Conservation (phyloP, 345 rosid species). For the Moricandia arvensis region DNA sequence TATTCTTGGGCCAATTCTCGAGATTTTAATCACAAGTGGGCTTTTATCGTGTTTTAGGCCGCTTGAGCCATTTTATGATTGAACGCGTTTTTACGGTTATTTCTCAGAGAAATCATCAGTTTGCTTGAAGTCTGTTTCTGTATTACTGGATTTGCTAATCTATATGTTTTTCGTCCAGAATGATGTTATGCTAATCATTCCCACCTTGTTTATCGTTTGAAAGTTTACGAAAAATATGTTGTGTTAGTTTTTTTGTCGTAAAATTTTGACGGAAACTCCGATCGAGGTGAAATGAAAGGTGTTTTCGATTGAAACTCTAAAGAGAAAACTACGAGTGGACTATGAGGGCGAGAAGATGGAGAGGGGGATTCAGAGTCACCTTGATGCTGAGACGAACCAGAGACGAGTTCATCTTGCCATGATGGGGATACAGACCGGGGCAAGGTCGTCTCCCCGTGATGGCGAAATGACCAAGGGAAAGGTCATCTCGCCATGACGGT, state of each 20-base stretch:
- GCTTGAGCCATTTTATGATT: background rate
- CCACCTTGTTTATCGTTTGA: background rate
- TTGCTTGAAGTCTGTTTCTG: background rate
- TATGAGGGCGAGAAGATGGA: background rate
- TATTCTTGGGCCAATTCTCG: background rate
- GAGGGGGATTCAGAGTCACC: background rate
- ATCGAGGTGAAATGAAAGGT: background rate
- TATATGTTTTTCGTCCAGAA: background rate
- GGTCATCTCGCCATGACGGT: too few relatives aligned
- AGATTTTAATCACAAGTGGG: background rate
- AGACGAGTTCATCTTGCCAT: background rate
- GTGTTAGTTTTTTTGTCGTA: background rate
- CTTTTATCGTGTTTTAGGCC: background rate
- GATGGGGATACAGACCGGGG: background rate
- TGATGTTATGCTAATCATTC: background rate
- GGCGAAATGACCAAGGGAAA: too few relatives aligned
- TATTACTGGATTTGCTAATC: background rate
- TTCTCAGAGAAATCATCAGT: background rate
- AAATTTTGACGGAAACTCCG: background rate
- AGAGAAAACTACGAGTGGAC: background rate
- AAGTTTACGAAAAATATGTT: background rate
- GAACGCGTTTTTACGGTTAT: background rate
- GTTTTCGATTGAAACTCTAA: background rate
- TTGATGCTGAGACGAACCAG: background rate
- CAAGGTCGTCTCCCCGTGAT: too few relatives aligned